Base-by-base conservation (phyloP, 2,329 filamentous ascomycete species). In the Teratosphaeria epicoccoides region DNA sequence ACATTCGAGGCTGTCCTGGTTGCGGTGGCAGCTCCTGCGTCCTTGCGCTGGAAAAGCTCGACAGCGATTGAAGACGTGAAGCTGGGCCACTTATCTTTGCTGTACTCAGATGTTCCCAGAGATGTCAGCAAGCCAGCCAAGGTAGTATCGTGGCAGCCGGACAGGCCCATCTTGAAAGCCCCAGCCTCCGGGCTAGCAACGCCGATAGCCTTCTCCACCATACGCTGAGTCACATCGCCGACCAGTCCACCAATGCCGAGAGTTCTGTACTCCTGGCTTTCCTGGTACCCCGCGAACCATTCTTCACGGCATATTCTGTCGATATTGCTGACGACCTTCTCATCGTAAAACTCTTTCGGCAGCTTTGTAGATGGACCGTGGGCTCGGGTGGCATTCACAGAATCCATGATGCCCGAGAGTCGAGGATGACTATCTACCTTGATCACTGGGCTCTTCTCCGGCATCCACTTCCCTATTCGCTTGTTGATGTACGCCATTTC, bases 61-160 rank as follows among this genome's bases (percentile, higher is more conserved):
- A 98, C 75, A 26, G 93, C 90, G 57, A 98, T 78, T 62, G 94
- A 89, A 60, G 87, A 91, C 0, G 91, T 96, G 64, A 91, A 98
- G 0, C 89, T 90, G 0, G 93, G 93, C 93, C 93, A 98, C 29
- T 78, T 76, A 54, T 76, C 70, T 46, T 79, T 79, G 20, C 73
- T 73, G n/a, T 59, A 51, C 43, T 87, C 75, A 65, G 88, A 93
- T 2, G 86, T 85, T 2, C 91, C 93, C 6, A 97, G 70, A 58
- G 87, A 87, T 14, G 84, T 73, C 24, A 98, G 73, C 1, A 88
- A 74, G 1, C 80, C 87, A 2, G 88, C 93, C 4, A 98, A 77
- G 0, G 93, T 97, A 2, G 93, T 97, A 65, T 97, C 90, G 69
- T 96, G 90, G 63, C 90, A 95, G 26, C 90, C 90, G 58, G 82